A percentile compares a stretch with the other conserved stretches of the same genome.
Evolutionary conservation across 139 green algal species (phyloP).

Genomic region (Chlamydomonas sp.): DNA sequence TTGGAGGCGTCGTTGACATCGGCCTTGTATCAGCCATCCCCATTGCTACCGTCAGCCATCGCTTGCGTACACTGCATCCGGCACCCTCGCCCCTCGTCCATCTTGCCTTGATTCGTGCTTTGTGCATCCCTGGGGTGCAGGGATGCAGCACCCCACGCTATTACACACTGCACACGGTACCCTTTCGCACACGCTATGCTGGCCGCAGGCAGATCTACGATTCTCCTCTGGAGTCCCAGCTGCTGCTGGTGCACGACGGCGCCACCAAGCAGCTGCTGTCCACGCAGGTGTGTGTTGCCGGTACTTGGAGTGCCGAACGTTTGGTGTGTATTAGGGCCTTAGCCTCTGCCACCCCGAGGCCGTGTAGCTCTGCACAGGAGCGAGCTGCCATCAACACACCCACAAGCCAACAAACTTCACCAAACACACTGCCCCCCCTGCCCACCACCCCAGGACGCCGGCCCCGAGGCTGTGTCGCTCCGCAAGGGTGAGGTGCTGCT

Average conservation of each 20-base stretch:
- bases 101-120: too few species aligned
- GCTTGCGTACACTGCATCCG: too few species aligned
- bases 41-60: too few species aligned
- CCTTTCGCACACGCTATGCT: not conserved
- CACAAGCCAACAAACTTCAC: too few species aligned
- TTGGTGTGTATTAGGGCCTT: too few species aligned
- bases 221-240: constrained; percentile 76
- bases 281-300: not conserved
- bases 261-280: constrained; percentile 72
- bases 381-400: not conserved
- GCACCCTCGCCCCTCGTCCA: too few species aligned
- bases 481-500: constrained; percentile 76
- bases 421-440: not conserved
- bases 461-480: constrained; percentile 68
- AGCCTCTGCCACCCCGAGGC: too few species aligned
- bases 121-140: not conserved
- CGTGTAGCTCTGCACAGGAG: too few species aligned
- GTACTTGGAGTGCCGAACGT: too few species aligned
- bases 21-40: too few species aligned
- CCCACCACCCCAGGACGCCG: constrained; percentile 55
- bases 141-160: not conserved
- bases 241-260: constrained; percentile 66
- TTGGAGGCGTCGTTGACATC: too few species aligned
- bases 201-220: constrained; percentile 77
- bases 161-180: not conserved